phyloP scores from a whole-genome alignment of 2,329 filamentous ascomycete species.

The Fusarium domesticum region DNA sequence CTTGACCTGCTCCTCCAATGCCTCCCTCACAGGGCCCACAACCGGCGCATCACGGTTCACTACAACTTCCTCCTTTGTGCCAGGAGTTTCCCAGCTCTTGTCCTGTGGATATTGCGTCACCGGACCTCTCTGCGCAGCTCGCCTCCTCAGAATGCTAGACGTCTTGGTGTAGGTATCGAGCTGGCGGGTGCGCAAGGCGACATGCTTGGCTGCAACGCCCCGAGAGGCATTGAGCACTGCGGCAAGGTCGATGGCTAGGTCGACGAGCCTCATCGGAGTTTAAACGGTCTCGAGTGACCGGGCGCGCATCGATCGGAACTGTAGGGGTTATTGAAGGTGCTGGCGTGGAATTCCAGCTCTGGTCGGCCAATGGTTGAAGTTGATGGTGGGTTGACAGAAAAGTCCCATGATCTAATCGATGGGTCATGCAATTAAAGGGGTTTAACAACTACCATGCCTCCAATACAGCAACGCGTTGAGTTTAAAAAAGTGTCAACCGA shows the following conservation, averaged over 20 bases:
- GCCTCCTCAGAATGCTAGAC: slow-evolving; percentile 42
- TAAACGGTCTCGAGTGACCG: slow-evolving; percentile 23
- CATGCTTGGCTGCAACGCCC: slow-evolving; percentile 62
- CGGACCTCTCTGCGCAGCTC: slow-evolving; percentile 10
- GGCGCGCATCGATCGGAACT: slow-evolving; percentile 22
- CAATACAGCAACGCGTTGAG: too few species aligned
- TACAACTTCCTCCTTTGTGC: slow-evolving; percentile 5
- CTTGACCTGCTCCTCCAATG: slow-evolving; percentile 1
- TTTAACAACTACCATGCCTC: too few species aligned
- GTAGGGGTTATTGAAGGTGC: slow-evolving; percentile 8
- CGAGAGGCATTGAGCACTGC: slow-evolving; percentile 68
- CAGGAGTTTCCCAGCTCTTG: neutral
- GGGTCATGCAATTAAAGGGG: slow-evolving; percentile 34
- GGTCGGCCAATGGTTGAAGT: slow-evolving; percentile 10
- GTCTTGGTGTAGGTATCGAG: slow-evolving; percentile 49
- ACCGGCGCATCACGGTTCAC: slow-evolving; percentile 13
- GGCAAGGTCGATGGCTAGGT: slow-evolving; percentile 65
- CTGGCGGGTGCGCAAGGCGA: slow-evolving; percentile 55
- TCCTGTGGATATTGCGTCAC: slow-evolving; percentile 2
- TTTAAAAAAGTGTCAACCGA: too few species aligned
- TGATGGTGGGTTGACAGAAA: slow-evolving; percentile 12
- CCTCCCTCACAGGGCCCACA: slow-evolving; percentile 11
- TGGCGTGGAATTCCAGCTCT: slow-evolving; percentile 21
- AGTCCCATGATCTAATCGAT: slow-evolving; percentile 28
- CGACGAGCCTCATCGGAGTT: slow-evolving; percentile 57